These are phyloP conservation scores for Trichoderma asperellum DNA, from an alignment of 2,329 filamentous ascomycete genomes.

Conservation along the genomic window DNA sequence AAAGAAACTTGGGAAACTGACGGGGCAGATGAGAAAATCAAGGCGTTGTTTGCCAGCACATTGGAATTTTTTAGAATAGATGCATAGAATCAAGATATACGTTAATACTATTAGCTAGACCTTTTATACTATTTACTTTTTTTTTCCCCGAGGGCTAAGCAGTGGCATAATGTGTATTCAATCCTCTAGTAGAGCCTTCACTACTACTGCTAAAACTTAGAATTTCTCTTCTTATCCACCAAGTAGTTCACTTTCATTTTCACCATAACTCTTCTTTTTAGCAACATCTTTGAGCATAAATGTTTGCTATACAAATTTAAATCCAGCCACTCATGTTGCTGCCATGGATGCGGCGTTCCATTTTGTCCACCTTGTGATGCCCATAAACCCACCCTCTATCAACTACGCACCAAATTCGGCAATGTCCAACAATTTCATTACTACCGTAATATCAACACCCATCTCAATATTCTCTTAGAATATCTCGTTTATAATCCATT, in stretches of 20 bases:
- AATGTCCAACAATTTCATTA: not conserved
- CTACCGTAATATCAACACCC: not conserved
- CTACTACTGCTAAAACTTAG: not conserved
- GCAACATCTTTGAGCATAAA: not conserved
- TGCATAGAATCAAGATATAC: not conserved
- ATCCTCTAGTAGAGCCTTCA: not conserved
- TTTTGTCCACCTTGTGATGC: not conserved
- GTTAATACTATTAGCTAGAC: not conserved
- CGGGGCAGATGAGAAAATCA: not conserved
- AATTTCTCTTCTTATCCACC: not conserved
- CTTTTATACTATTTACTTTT: not conserved
- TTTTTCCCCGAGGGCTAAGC: no score
- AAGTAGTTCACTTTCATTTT: not conserved
- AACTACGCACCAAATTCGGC: not conserved
- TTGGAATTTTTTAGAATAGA: not conserved
- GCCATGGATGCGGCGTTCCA: no score
- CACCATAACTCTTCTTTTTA: not conserved
- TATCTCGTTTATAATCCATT: not conserved
- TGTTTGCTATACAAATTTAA: not conserved
- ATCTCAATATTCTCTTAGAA: not conserved
- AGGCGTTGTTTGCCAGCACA: not conserved
- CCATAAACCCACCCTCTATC: constrained; percentile 7
- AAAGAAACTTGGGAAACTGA: constrained; percentile 6
- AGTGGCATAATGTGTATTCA: not conserved
- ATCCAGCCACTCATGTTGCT: not conserved